Evolutionary conservation across 805 yeast genomes (phyloP).

Genomic region (Jamesozyma hellenica): DNA sequence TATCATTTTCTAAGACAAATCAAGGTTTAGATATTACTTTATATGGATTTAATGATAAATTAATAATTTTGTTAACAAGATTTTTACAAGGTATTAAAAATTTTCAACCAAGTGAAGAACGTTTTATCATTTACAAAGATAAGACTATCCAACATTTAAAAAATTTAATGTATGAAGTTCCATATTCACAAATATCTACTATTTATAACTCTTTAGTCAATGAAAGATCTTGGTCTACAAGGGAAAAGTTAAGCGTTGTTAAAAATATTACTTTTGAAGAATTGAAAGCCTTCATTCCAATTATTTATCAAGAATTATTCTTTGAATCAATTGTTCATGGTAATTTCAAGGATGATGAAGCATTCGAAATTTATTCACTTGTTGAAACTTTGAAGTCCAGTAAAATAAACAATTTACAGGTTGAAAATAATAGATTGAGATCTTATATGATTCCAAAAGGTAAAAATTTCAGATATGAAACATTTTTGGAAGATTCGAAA

Average conservation of each 20-base stretch:
- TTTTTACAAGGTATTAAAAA: constrained; percentile 44
- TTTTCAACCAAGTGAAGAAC: constrained; percentile 41
- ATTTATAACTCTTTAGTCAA: constrained; percentile 55
- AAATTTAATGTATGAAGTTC: constrained; percentile 63
- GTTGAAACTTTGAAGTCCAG: constrained; percentile 39
- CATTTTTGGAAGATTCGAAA: constrained; percentile 46
- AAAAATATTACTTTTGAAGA: constrained; percentile 39
- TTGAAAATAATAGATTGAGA: constrained; percentile 26
- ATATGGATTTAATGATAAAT: constrained; percentile 77
- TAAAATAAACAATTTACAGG: constrained; percentile 28
- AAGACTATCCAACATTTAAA: constrained; percentile 50
- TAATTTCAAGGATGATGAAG: constrained; percentile 48
- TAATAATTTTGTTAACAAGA: constrained; percentile 49
- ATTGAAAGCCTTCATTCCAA: constrained; percentile 40
- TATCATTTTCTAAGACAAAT: constrained; percentile 46
- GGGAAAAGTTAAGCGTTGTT: constrained; percentile 47
- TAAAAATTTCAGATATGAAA: constrained; percentile 38
- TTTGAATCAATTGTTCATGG: constrained; percentile 73
- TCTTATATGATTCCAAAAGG: constrained; percentile 35
- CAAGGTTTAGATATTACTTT: constrained; percentile 64
- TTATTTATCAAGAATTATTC: constrained; percentile 49
- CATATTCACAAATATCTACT: constrained; percentile 67
- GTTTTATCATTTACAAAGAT: constrained; percentile 62
- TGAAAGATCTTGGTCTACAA: constrained; percentile 57
- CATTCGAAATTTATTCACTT: constrained; percentile 38